phyloP scores from a whole-genome alignment of 345 rosid genomes.

The Pistacia vera region DNA sequence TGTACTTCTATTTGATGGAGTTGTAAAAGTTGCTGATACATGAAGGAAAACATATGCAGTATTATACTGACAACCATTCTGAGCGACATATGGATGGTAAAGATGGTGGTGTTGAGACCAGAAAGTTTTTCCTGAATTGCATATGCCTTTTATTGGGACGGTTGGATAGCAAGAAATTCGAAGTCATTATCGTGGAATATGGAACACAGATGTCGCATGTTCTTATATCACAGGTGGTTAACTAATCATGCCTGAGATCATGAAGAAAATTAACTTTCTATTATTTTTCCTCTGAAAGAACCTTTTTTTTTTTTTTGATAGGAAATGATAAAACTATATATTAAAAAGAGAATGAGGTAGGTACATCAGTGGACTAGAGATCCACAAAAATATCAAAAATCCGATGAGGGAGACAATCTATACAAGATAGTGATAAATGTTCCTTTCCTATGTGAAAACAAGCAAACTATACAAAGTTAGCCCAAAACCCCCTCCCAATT shows the following conservation, averaged over 20 bases:
- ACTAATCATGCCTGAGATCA: constrained; percentile 13
- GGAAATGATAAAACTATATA: too few species aligned
- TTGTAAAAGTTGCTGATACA: constrained; percentile 32
- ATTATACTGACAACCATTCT: constrained; percentile 51
- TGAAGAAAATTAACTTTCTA: constrained; percentile 2
- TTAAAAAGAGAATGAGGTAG: too few species aligned
- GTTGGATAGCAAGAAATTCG: constrained; percentile 64
- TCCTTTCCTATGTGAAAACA: too few species aligned
- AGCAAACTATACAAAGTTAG: too few species aligned
- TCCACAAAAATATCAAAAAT: too few species aligned
- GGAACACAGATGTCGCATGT: constrained; percentile 63
- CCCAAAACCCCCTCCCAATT: too few species aligned
- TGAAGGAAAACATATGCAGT: constrained; percentile 46
- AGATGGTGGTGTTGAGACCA: constrained; percentile 62
- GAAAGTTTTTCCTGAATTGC: constrained; percentile 78
- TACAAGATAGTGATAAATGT: too few species aligned
- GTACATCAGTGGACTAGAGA: too few species aligned
- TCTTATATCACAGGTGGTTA: constrained; percentile 71
- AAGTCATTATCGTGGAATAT: constrained; percentile 53
- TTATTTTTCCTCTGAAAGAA: neutral
- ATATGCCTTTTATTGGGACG: constrained; percentile 93
- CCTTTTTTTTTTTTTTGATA: too few species aligned
- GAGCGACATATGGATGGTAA: constrained; percentile 46
- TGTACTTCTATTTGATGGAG: constrained; percentile 23
- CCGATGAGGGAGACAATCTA: too few species aligned